Evolutionary conservation across 2,329 filamentous ascomycete genomes (phyloP).

Genomic region (Penicillium sp.): DNA sequence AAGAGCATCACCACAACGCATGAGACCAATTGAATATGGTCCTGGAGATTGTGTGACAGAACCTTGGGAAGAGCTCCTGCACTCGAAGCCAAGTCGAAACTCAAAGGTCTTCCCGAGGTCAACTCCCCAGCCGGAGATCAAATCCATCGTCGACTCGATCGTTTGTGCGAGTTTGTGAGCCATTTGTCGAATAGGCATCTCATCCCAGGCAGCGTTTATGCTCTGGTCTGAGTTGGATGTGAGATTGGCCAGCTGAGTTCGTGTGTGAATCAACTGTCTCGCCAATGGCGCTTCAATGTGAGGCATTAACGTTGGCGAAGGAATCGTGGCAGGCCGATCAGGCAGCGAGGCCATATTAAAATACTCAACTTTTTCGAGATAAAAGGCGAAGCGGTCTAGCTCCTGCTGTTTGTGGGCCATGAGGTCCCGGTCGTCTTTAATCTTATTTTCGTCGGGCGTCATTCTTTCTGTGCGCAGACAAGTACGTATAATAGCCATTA

Average conservation of each 20-base stretch:
- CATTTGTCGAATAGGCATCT: constrained; percentile 29
- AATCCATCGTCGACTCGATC: constrained; percentile 33
- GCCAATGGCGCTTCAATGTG: not conserved
- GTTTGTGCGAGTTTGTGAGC: constrained; percentile 24
- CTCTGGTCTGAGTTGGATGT: constrained; percentile 14
- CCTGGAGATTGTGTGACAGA: constrained; percentile 4
- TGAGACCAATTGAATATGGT: constrained; percentile 18
- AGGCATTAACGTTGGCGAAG: not conserved
- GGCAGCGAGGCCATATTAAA: constrained; percentile 21
- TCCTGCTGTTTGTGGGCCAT: constrained; percentile 32
- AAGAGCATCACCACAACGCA: constrained; percentile 23
- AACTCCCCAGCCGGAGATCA: constrained; percentile 27
- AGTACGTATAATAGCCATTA: constrained; percentile 41
- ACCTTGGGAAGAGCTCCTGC: constrained; percentile 2
- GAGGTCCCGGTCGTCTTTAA: constrained; percentile 24
- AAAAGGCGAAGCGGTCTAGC: constrained; percentile 34
- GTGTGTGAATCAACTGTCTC: constrained; percentile 21
- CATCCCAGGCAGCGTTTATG: constrained; percentile 23
- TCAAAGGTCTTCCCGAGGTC: constrained; percentile 3
- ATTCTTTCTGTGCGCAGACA: constrained; percentile 37
- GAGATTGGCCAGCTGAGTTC: constrained; percentile 25
- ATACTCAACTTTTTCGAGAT: constrained; percentile 26
- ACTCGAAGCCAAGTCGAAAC: constrained; percentile 25
- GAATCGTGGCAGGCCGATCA: constrained; percentile 5
- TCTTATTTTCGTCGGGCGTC: constrained; percentile 29